Evolutionary conservation across 306 rosid genomes (phyloP), one percentile per base, ranked within the genome.

Genomic region (Crotalaria pallida): DNA sequence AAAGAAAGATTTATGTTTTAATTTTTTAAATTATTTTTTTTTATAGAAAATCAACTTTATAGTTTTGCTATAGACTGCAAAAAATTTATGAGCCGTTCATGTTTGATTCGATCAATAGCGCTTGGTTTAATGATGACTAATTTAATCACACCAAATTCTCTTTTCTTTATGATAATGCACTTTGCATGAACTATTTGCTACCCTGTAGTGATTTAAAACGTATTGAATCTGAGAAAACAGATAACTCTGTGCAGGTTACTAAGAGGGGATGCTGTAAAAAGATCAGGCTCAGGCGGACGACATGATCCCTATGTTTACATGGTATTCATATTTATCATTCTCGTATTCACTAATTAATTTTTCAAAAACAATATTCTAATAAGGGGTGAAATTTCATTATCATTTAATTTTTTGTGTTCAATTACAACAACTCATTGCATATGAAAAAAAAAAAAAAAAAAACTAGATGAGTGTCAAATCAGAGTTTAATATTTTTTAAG

Each of bases 221-320:
- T 52, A n/a, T 23, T 56, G 41, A 12, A 26, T 23, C 21, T 67
- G 52, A 67, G 23, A 7, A 24, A 56, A 29, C 11, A 1, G 15
- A 66, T 23, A 56, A 58, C 33, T 64, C 23, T 50, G 53, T 67
- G 78, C 81, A 82, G 92, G 84, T 70, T 87, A 74, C 44, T 87
- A 57, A 84, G 51, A 82, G 58, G 67, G 78, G 81, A 82, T 34
- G 86, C 81, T 5, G 88, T 87, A 72, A 82, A 78, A 74, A 82
- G 92, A 85, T 59, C 87, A 19, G 92, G 92, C 27, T 82, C 88
- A 1, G 92, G 92, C 1, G 92, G 92, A 66, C 89, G 92, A 49
- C 87, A 78, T 0, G 89, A 84, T 72, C 92, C 92, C 58, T 87
- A 71, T 52, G 71, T 82, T 78, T 87, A 87, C 84, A 65, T 41